These are phyloP conservation scores for Colletotrichum sp. DNA, from an alignment of 2,329 filamentous ascomycete genomes.

Conservation along the genomic window DNA sequence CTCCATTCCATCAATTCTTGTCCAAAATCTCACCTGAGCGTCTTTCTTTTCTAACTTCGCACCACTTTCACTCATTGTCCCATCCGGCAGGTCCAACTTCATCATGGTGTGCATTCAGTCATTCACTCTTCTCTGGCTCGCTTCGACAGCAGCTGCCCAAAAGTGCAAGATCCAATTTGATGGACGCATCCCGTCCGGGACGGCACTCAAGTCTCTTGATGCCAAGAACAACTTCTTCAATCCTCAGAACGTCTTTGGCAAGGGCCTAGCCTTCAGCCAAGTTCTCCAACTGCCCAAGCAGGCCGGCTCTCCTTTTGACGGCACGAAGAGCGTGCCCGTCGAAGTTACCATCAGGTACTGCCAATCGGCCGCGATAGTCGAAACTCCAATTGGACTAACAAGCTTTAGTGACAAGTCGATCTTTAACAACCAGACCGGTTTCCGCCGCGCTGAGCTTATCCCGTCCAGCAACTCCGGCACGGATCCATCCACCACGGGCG, in stretches of 20 bases:
- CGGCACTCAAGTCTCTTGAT: constrained; percentile 45
- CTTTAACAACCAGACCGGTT: constrained; percentile 63
- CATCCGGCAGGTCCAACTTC: constrained; percentile 10
- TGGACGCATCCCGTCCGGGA: constrained; percentile 45
- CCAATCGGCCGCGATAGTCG: no score
- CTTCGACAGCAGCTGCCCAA: background rate
- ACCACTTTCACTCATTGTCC: background rate
- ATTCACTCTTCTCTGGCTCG: constrained; percentile 2
- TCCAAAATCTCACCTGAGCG: background rate
- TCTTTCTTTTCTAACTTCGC: background rate
- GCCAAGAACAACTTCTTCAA: constrained; percentile 51
- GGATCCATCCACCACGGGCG: constrained; percentile 54
- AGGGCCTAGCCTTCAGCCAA: constrained; percentile 54
- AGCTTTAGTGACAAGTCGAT: constrained; percentile 56
- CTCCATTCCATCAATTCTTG: background rate
- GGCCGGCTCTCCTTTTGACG: constrained; percentile 43
- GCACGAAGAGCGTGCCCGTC: constrained; percentile 44
- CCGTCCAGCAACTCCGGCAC: constrained; percentile 53
- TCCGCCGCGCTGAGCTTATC: constrained; percentile 64
- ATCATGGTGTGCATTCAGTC: constrained; percentile 6
- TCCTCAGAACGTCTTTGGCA: constrained; percentile 56
- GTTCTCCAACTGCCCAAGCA: constrained; percentile 53
- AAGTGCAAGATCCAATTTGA: constrained; percentile 48
- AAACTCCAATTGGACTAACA: background rate
- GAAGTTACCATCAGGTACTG: constrained; percentile 53